A percentile compares a stretch with the other conserved stretches of the same genome.
Evolutionary conservation across 768 basidiomycete genomes (phyloP).

Genomic region (Kwoniella europaea): DNA sequence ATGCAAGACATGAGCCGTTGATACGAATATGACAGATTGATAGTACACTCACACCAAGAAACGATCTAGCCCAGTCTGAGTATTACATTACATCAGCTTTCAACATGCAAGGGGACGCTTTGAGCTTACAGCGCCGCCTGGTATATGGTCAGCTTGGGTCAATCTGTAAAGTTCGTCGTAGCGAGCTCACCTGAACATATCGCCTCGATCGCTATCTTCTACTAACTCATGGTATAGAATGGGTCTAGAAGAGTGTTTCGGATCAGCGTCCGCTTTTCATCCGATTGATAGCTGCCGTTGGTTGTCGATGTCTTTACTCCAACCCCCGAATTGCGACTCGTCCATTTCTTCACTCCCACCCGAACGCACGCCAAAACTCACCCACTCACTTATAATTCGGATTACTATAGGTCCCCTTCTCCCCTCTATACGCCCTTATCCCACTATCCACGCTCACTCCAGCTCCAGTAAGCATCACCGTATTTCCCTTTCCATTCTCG

Average conservation of each 20-base stretch:
- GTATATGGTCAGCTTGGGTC: slow-evolving; percentile 5
- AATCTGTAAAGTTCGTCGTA: background rate
- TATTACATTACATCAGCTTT: background rate
- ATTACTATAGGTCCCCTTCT: slow-evolving; percentile 67
- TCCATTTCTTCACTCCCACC: no score
- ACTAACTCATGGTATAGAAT: slow-evolving; percentile 79
- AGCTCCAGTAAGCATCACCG: slow-evolving; percentile 80
- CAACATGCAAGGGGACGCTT: background rate
- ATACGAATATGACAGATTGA: background rate
- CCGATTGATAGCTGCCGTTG: no score
- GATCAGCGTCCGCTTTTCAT: background rate
- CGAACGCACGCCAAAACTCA: background rate
- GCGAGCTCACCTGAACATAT: slow-evolving; percentile 68
- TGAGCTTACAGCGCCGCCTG: slow-evolving; percentile 70
- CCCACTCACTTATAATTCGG: slow-evolving; percentile 56
- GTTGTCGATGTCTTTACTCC: no score
- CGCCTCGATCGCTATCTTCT: slow-evolving; percentile 72
- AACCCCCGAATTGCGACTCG: no score
- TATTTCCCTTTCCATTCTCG: slow-evolving; percentile 66
- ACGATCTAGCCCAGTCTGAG: slow-evolving; percentile 67
- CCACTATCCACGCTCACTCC: slow-evolving; percentile 96
- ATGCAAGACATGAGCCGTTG: background rate
- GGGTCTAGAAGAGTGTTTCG: slow-evolving; percentile 33
- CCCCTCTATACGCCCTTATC: slow-evolving; percentile 88
- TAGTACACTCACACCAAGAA: slow-evolving; percentile 40